Percentiles rank a stretch among this genome's conserved stretches.
These are phyloP conservation scores for Grammothele lineata DNA, from an alignment of 768 basidiomycete species.

Conservation along the genomic window DNA sequence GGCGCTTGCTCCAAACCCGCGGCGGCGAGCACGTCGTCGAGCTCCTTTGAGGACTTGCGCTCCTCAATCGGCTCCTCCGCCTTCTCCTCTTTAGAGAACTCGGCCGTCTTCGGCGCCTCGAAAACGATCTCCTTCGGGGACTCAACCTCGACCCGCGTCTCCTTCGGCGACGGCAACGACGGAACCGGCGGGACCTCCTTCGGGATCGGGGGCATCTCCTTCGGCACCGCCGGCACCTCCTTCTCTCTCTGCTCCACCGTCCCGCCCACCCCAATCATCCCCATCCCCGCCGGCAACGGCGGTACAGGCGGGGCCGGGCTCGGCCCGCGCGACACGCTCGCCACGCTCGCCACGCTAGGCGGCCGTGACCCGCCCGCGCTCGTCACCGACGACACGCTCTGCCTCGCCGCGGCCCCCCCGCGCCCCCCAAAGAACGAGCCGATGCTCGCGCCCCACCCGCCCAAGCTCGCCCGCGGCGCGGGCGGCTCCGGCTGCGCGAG, in stretches of 20 bases:
- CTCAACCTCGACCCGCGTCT: not conserved
- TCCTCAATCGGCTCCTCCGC: not conserved
- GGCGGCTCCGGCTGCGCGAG: slow-evolving; percentile 18
- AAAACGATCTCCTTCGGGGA: slow-evolving; percentile 5
- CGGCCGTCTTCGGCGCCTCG: not conserved
- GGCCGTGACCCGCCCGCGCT: not conserved
- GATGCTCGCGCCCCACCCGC: slow-evolving; percentile 41
- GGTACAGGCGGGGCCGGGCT: slow-evolving; percentile 11
- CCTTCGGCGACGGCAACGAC: no score
- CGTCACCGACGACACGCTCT: slow-evolving; percentile 24
- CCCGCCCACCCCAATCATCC: slow-evolving; percentile 6
- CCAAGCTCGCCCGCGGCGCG: slow-evolving; percentile 28
- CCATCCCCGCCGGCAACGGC: not conserved
- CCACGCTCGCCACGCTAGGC: slow-evolving; percentile 7
- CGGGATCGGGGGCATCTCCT: slow-evolving; percentile 4
- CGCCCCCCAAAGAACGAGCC: slow-evolving; percentile 45
- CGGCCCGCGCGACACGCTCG: slow-evolving; percentile 15
- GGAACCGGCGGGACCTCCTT: slow-evolving; percentile 11
- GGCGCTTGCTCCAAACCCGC: not conserved
- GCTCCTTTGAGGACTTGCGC: slow-evolving; percentile 1
- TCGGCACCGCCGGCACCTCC: slow-evolving; percentile 9
- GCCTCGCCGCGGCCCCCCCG: slow-evolving; percentile 25
- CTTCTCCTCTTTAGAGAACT: no score
- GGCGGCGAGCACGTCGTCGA: slow-evolving; percentile 16
- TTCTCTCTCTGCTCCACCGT: slow-evolving; percentile 10